Evolutionary conservation across 306 rosid genomes (phyloP).

Genomic region (Quercus agrifolia): DNA sequence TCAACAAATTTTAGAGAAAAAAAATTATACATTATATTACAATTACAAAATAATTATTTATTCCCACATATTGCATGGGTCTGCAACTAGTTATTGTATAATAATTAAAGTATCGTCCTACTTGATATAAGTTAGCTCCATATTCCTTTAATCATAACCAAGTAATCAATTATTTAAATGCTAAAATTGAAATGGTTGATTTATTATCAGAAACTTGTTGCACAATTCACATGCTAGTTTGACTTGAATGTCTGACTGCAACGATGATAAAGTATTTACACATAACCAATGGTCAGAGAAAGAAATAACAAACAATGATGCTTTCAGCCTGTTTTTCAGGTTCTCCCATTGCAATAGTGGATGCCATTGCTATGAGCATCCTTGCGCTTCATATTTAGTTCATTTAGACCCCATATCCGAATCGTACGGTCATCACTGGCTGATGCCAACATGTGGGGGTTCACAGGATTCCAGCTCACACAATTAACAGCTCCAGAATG

Average conservation of each 20-base stretch:
- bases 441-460: constrained; percentile 95
- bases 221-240: constrained; percentile 61
- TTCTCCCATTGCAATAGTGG: constrained; percentile 83
- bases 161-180: background rate
- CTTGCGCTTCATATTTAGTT: constrained; percentile 50
- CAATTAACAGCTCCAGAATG: constrained; percentile 96
- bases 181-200: constrained; percentile 25
- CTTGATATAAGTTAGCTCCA: background rate
- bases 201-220: constrained; percentile 57
- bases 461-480: constrained; percentile 95
- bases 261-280: constrained; percentile 70
- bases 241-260: constrained; percentile 62
- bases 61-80: too few species aligned
- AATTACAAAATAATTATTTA: too few species aligned
- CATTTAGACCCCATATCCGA: constrained; percentile 88
- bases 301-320: constrained; percentile 38
- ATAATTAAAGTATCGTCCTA: background rate
- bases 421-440: constrained; percentile 95
- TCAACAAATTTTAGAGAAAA: too few species aligned
- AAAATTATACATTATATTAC: too few species aligned
- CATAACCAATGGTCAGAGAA: constrained; percentile 56
- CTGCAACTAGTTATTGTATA: too few species aligned
- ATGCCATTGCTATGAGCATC: constrained; percentile 66
- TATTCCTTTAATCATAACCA: background rate
- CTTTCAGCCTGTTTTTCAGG: constrained; percentile 33